Evolutionary conservation across 2,329 filamentous ascomycete species (phyloP), one percentile per base, ranked within the genome.

Genomic region (Scolecobasidium constrictum): DNA sequence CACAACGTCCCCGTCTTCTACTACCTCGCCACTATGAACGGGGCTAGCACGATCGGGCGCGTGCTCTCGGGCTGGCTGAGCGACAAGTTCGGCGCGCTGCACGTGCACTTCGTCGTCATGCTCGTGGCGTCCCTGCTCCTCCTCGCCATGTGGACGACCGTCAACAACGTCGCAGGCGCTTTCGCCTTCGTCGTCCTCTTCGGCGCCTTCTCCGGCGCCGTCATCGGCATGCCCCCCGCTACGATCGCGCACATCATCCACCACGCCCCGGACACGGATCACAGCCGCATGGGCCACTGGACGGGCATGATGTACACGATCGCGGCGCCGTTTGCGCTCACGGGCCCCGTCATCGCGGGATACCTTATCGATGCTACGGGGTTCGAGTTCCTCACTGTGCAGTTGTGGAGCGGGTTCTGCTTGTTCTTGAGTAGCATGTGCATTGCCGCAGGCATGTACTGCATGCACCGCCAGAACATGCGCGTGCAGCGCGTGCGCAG

Each of bases 261-360:
- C 7, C 5, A 46, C 47, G 4, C 46, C 51, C 28, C 46, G 51
- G 44, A 37, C 34, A 42, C 54, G 23, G 48, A 50, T 4, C 56
- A 61, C 37, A 51, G 60, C 40, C 65, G 63, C 43, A 62, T 72
- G 5, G 69, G 69, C 12, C 68, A 71, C 42, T 72, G 69, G 68
- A 65, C 61, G 3, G 69, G 69, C 34, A 70, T 71, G 67, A 69
- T 71, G 68, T 72, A 71, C 56, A 62, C 61, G 9, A 54, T 57
- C 35, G 61, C 67, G 6, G 66, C 66, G 2, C 50, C 64, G 1
- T 64, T 63, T n/a, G 60, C 66, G 2, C 57, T 72, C 7, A 56
- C 59, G 4, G 69, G 69, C 2, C 68, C 69, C 1, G 53, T 71
- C 45, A 63, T 72, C 44, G 64, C 64, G 15, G 69, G 68, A 7